Conservation (phyloP, 2,329 filamentous ascomycete genomes). For the Proliferodiscus dingleyae region DNA sequence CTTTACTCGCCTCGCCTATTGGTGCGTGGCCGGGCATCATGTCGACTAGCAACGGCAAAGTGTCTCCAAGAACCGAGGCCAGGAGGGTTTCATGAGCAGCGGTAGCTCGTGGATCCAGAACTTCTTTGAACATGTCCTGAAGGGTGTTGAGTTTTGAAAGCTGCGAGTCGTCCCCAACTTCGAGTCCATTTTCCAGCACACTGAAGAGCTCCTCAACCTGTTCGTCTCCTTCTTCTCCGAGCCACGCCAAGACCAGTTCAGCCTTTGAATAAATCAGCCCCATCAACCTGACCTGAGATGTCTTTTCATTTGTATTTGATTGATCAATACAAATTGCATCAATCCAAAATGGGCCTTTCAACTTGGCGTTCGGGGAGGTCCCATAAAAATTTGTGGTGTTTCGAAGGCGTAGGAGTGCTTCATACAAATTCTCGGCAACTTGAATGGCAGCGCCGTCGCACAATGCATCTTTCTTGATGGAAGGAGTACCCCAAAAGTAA, state of each 20-base stretch:
- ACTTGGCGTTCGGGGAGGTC: neutral
- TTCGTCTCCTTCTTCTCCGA: slow-evolving; percentile 10
- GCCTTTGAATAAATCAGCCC: slow-evolving; percentile 19
- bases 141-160: neutral
- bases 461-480: neutral
- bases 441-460: neutral
- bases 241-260: slow-evolving; percentile 18
- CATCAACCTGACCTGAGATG: slow-evolving; percentile 22
- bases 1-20: neutral
- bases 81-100: neutral
- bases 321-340: slow-evolving; percentile 26
- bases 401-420: neutral
- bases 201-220: neutral
- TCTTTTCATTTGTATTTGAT: slow-evolving; percentile 16
- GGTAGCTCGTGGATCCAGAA: neutral
- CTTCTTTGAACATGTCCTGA: neutral
- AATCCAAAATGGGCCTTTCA: slow-evolving; percentile 11
- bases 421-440: slow-evolving; percentile 1
- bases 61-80: neutral
- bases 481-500: neutral
- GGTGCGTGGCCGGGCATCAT: neutral
- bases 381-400: neutral
- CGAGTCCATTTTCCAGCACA: neutral
- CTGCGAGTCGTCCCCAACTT: neutral
- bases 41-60: neutral